These are phyloP conservation scores for Chrysophaeum taylorii DNA, from an alignment of 352 stramenopile species.

Conservation along the genomic window DNA sequence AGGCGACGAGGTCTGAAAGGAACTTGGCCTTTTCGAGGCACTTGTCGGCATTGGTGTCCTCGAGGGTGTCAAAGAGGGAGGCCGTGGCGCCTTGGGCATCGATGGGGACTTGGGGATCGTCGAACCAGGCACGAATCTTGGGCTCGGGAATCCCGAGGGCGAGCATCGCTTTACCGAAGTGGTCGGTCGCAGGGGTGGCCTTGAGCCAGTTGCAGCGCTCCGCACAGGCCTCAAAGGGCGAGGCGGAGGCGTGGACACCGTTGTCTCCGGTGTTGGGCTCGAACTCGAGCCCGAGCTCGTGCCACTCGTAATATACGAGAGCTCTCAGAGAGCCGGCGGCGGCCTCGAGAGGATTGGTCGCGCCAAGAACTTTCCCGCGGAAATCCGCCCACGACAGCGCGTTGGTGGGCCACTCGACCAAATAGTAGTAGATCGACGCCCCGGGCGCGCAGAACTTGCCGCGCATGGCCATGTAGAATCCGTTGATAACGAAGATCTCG, in stretches of 20 bases:
- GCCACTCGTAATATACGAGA: slow-evolving; percentile 25
- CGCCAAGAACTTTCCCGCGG: slow-evolving; percentile 30
- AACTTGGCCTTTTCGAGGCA: slow-evolving; percentile 16
- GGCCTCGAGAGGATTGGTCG: slow-evolving; percentile 32
- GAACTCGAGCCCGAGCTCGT: slow-evolving; percentile 25
- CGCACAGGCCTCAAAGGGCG: slow-evolving; percentile 29
- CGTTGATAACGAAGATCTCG: slow-evolving; percentile 37
- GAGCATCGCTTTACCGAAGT: slow-evolving; percentile 28
- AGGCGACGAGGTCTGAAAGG: no score
- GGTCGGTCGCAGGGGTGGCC: slow-evolving; percentile 11
- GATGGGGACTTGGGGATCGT: slow-evolving; percentile 28
- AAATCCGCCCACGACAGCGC: slow-evolving; percentile 34
- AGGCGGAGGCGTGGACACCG: slow-evolving; percentile 33
- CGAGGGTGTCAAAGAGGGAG: slow-evolving; percentile 31
- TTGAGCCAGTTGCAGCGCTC: slow-evolving; percentile 33
- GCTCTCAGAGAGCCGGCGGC: slow-evolving; percentile 23
- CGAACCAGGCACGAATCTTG: slow-evolving; percentile 29
- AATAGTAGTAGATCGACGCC: slow-evolving; percentile 33
- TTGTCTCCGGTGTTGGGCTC: slow-evolving; percentile 36
- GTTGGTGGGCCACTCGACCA: slow-evolving; percentile 26
- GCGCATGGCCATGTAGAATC: slow-evolving; percentile 41
- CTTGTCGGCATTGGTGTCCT: slow-evolving; percentile 28
- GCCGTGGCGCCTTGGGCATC: background rate
- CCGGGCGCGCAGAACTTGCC: slow-evolving; percentile 27
- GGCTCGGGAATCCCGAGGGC: slow-evolving; percentile 20